Percentiles rank a stretch among this genome's conserved stretches.
phyloP scores from a whole-genome alignment of 129 eudicot genomes.

The Kitagawia praeruptora region DNA sequence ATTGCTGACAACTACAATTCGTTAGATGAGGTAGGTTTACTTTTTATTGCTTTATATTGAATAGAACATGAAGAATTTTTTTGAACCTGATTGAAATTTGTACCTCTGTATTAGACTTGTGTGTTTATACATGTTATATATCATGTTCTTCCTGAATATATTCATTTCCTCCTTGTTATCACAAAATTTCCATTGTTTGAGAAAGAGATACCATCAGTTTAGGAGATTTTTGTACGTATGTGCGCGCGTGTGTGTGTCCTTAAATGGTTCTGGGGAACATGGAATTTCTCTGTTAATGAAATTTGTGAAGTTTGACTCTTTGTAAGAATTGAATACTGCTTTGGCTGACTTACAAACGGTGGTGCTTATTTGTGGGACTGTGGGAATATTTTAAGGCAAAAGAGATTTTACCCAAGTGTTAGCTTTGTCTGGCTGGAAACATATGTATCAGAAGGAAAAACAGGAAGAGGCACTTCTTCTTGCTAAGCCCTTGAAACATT shows the following conservation, averaged over 20 bases:
- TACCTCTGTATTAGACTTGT: background rate
- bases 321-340: background rate
- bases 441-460: background rate
- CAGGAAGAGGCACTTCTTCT: too few relatives aligned
- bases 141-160: background rate
- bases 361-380: background rate
- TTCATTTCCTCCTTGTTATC: background rate
- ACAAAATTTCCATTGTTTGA: background rate
- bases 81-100: background rate
- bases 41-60: background rate
- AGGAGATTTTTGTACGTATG: background rate
- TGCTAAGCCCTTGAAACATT: too few relatives aligned
- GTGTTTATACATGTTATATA: background rate
- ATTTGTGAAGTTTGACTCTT: background rate
- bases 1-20: conserved; percentile 84
- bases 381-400: background rate
- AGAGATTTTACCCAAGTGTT: background rate
- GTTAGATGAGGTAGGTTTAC: conserved; percentile 64
- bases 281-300: background rate
- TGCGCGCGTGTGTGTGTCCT: background rate
- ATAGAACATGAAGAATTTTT: conserved; percentile 3
- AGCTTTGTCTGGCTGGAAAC: background rate
- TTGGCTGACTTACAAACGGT: background rate
- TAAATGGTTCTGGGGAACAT: background rate
- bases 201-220: background rate